Base-by-base conservation (phyloP, 2,329 filamentous ascomycete species). In the Epichloe bromicola region DNA sequence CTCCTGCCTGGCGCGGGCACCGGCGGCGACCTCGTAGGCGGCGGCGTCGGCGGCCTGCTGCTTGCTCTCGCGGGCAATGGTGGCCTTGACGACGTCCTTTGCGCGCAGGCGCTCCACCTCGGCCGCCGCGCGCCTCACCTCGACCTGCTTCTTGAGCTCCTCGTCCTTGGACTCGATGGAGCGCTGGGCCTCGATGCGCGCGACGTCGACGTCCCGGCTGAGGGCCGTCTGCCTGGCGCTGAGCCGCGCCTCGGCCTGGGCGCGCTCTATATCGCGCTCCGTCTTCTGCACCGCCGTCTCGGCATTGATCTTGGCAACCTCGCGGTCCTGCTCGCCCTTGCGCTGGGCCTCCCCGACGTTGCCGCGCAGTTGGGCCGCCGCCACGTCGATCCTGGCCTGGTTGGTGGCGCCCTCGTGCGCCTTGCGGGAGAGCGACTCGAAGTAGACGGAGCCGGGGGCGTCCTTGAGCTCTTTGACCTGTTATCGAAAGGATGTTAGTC, bases 251-350 rank as follows among this genome's bases (percentile, higher is more conserved):
- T 93, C 87, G 42, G 88, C 88, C 45, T 78, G 69, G 2, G 86
- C 85, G 55, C 88, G 87, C 69, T 93, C 86, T 44, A 85, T 83
- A 63, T 91, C 88, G 47, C 87, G 82, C 63, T 91, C 82, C 0
- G 88, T 93, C 71, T 91, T 88, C 54, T 87, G 78, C 1, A 93
- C 86, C 1, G 87, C 86, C 1, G 88, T 94, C 59, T 88, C 82
- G 57, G 88, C 87, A 65, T 90, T 80, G 69, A 94, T 94, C 72
- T 89, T 91, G 59, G 87, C 86, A 41, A 94, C 86, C 61, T 90
- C 85, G 50, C 89, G 86, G 64, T 93, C 88, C 55, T 89, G 85
- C 60, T 86, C 78, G 56, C 88, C 88, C 61, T 82, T 79, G 60
- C 86, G 85, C 64, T 88, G 75, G 23, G 87, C 82, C 66, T 93